Base-by-base conservation (phyloP, 805 yeast species). In the Ogataea siamensis region DNA sequence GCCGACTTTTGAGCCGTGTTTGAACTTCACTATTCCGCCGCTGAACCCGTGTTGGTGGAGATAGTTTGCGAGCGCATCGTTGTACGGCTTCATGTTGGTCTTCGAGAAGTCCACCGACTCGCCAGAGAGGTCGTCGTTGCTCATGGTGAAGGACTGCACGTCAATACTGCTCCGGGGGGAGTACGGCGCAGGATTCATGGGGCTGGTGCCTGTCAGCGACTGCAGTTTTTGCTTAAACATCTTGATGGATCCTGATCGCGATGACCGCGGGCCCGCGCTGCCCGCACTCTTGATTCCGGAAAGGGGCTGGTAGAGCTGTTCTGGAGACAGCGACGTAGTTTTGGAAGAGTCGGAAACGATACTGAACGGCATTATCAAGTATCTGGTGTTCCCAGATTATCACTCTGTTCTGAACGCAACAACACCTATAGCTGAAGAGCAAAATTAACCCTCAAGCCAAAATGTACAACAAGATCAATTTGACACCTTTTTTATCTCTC, bases 1-100 rank as follows among this genome's bases (percentile, higher is more conserved):
- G 32, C 41, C 32, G 13, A 34, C 6, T 30, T 47, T 51, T n/a
- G 35, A 15, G 5, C 49, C 40, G 31, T 32, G 19, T 28, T 46
- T 50, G 37, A 60, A 42, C 34, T 37, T 48, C 6, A 57, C 34
- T 0, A 61, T 58, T 28, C 56, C 54, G 25, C 52, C 40, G 28
- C 50, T 55, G 10, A 60, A 34, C 5, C 64, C 64, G 30, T 60
- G 63, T 14, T 54, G 53, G 2, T 39, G 23, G 14, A 60, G 29
- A 38, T 52, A 60, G 3, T 40, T 38, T 4, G 50, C 31, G 10
- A 60, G 37, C 4, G 51, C 42, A 32, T 53, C 54, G 32, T 60
- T 60, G 32, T 57, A 58, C 3, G 50, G 28, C 25, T 47, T 56
- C 27, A 60, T 17, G 25, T 55, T 50, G 2, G 42, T 18, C 28